These are phyloP conservation scores for Thalassiosira mediterranea DNA, from an alignment of 352 stramenopile genomes.

Conservation along the genomic window DNA sequence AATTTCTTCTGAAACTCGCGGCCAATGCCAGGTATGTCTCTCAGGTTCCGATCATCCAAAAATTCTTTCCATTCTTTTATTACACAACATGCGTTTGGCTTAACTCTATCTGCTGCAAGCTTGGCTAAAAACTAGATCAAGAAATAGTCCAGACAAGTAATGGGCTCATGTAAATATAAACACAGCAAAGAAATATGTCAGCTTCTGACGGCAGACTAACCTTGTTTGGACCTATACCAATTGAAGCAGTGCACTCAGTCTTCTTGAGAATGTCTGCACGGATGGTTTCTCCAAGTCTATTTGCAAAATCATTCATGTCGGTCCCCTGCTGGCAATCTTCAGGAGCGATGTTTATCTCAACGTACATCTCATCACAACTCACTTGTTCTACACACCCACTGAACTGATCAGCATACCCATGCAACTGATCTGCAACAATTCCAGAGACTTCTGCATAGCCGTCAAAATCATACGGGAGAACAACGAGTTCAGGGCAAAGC, in stretches of 20 bases:
- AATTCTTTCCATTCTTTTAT: slow-evolving; percentile 64
- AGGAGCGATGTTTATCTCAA: slow-evolving; percentile 86
- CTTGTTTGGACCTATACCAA: slow-evolving; percentile 92
- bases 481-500: slow-evolving; percentile 90
- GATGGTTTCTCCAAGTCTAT: slow-evolving; percentile 67
- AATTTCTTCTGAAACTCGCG: slow-evolving; percentile 74
- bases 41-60: slow-evolving; percentile 58
- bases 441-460: slow-evolving; percentile 89
- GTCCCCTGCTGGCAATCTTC: slow-evolving; percentile 59
- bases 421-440: slow-evolving; percentile 84
- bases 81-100: slow-evolving; percentile 90
- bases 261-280: slow-evolving; percentile 82
- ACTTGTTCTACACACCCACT: slow-evolving; percentile 91
- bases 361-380: slow-evolving; percentile 94
- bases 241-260: slow-evolving; percentile 91
- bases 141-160: background rate
- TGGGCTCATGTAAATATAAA: background rate
- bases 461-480: slow-evolving; percentile 93
- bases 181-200: slow-evolving; percentile 3
- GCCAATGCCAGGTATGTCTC: slow-evolving; percentile 79
- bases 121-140: slow-evolving; percentile 87
- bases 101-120: slow-evolving; percentile 91
- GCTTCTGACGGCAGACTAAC: slow-evolving; percentile 15
- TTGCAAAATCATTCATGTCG: slow-evolving; percentile 62
- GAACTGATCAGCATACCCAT: slow-evolving; percentile 79